Evolutionary conservation across 441 rosid genomes (phyloP), one percentile per base, ranked within the genome.

Genomic region (Pelargonium myrrhifolium): DNA sequence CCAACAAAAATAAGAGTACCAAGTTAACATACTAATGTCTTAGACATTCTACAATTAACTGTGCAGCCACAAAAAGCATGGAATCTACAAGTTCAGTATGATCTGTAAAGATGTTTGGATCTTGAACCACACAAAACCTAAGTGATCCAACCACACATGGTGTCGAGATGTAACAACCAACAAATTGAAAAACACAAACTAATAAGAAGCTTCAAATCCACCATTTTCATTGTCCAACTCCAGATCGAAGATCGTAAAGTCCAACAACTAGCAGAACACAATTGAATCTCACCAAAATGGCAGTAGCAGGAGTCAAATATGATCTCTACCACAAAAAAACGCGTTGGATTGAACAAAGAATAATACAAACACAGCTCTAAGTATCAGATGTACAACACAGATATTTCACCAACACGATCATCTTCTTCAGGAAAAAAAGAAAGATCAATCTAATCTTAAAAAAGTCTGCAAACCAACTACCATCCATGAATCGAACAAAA

Each of bases 1-100:
- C 63, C 62, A 71, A 63, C 21, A 20, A 53, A 15, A 53, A 65
- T 76, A 43, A 62, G 26, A 45, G 18, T 70, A 45, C 35, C 58
- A 69, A 59, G 66, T 55, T 2, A 18, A 55, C 11, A 55, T 55
- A 55, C 8, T 18, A 7, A 55, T 7, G 20, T 55, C 22, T 55
- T 17, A n/a, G 21, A 10, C 60, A 20, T 17, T 55, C 60, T 26
- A 55, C 22, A 55, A 17, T 55, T 9, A 55, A 55, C 8, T 3
- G 14, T 8, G 8, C 22, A 55, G 24, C 60, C 9, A 55, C 20
- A 55, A 2, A 3, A 55, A 35, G 39, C 39, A 35, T 35, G 7
- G 5, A 35, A 35, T 35, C 39, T 35, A 5, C 39, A 35, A 35
- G 8, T 35, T 35, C 39, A 35, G 1, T 35, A 35, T 5, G 6